These are phyloP conservation scores for Arthrobotrys sinensis DNA, from an alignment of 2,329 filamentous ascomycete genomes.

Conservation along the genomic window DNA sequence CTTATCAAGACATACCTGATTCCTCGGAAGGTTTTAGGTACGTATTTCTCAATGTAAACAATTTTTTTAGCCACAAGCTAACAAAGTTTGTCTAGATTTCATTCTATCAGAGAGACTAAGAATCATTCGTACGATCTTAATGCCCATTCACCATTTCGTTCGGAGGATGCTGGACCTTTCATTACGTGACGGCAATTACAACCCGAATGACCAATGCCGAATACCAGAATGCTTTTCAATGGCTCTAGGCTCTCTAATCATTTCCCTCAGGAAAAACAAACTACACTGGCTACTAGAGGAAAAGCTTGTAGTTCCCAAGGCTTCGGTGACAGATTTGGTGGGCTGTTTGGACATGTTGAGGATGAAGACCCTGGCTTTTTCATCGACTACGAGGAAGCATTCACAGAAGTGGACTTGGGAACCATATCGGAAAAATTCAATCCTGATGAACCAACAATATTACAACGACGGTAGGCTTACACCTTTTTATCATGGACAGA, in stretches of 20 bases:
- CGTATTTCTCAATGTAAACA: not conserved
- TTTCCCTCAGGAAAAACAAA: not conserved
- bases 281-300: not conserved
- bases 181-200: not conserved
- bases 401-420: no score
- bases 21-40: conserved; percentile 23
- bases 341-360: not conserved
- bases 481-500: no score
- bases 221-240: conserved; percentile 6
- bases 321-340: not conserved
- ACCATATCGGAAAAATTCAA: no score
- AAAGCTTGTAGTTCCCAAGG: not conserved
- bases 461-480: no score
- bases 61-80: not conserved
- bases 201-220: not conserved
- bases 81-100: not conserved
- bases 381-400: no score
- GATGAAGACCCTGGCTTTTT: conserved; percentile 10
- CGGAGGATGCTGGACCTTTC: not conserved
- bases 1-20: conserved; percentile 5
- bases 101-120: not conserved
- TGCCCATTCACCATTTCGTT: not conserved
- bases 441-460: no score
- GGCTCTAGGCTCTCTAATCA: conserved; percentile 29
- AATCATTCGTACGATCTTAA: not conserved